Evolutionary conservation across 2,329 filamentous ascomycete species (phyloP).

Genomic region (Podosphaera xanthii): DNA sequence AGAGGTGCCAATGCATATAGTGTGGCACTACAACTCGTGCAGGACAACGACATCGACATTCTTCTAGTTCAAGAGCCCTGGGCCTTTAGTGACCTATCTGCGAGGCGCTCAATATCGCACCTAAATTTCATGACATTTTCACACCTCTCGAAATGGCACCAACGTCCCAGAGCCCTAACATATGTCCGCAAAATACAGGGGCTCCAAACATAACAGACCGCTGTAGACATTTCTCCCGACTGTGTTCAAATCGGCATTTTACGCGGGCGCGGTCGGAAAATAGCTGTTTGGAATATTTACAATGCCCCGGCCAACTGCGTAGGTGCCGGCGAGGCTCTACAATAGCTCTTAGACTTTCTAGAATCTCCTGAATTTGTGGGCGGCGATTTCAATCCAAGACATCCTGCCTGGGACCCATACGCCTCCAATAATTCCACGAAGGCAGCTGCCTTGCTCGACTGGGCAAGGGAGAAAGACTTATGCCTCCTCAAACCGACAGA

Average conservation of each 20-base stretch:
- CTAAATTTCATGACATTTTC: no score
- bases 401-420: no score
- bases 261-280: no score
- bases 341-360: background rate
- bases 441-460: background rate
- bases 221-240: background rate
- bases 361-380: background rate
- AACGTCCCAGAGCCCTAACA: background rate
- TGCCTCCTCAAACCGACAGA: no score
- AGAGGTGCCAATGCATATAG: background rate
- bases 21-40: background rate
- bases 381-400: no score
- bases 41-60: background rate
- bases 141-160: no score
- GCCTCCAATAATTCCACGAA: background rate
- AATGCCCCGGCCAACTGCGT: background rate
- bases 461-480: background rate
- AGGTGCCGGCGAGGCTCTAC: background rate
- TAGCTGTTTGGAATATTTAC: no score
- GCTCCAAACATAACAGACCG: background rate
- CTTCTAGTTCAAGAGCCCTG: no score
- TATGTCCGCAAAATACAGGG: background rate
- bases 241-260: no score
- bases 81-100: no score
- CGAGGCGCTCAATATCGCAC: no score